A percentile compares a stretch with the other conserved stretches of the same genome.
These are phyloP conservation scores for Dactylonectria macrodidyma DNA, from an alignment of 2,329 filamentous ascomycete genomes.

Conservation along the genomic window DNA sequence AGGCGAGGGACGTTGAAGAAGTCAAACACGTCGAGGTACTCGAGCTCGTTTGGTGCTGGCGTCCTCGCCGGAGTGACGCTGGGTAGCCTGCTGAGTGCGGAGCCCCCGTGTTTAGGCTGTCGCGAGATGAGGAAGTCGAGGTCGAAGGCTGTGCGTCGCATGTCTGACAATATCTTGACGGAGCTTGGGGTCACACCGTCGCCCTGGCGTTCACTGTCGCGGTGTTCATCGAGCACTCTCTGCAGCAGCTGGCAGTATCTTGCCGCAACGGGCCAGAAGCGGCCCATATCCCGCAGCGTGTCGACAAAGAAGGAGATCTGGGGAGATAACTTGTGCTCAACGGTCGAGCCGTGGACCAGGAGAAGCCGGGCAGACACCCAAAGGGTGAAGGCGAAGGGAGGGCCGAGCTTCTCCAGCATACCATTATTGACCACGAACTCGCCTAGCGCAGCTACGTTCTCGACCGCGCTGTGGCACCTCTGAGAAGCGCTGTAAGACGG, in stretches of 20 bases:
- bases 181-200: conserved; percentile 85
- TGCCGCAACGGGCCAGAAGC: conserved; percentile 87
- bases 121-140: conserved; percentile 90
- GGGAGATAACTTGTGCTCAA: conserved; percentile 85
- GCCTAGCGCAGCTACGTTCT: conserved; percentile 84
- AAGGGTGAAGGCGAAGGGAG: conserved; percentile 91
- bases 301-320: conserved; percentile 88
- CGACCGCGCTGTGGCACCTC: conserved; percentile 85
- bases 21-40: conserved; percentile 93
- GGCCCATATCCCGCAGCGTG: conserved; percentile 84
- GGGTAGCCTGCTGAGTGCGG: conserved; percentile 61
- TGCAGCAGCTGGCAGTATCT: conserved; percentile 86
- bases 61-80: conserved; percentile 75
- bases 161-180: conserved; percentile 90
- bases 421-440: conserved; percentile 83
- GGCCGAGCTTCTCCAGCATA: conserved; percentile 85
- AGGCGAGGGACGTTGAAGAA: conserved; percentile 93
- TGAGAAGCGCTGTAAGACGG: conserved; percentile 90
- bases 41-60: conserved; percentile 85
- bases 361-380: conserved; percentile 92
- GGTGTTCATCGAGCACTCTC: conserved; percentile 88
- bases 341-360: conserved; percentile 91
- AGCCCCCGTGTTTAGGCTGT: conserved; percentile 72
- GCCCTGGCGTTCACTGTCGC: conserved; percentile 81
- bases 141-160: conserved; percentile 92